Conservation (phyloP, 768 basidiomycete species). For the Auricularia heimuer region DNA sequence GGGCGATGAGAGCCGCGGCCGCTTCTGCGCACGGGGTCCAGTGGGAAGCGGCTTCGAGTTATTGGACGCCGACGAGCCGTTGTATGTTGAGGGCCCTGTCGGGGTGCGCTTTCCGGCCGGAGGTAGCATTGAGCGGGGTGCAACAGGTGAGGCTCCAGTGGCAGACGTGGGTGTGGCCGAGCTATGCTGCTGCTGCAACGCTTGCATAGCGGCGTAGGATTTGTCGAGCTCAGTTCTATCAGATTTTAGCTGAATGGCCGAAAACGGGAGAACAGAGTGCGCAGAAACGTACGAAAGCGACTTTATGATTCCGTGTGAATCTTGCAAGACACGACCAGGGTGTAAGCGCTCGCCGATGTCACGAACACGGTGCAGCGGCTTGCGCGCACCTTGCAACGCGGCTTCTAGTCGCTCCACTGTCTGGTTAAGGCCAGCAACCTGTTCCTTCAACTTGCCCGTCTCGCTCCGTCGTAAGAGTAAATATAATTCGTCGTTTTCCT, state of each 20-base stretch:
- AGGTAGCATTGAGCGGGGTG: neutral
- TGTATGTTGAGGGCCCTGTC: neutral
- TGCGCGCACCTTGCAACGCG: constrained; percentile 57
- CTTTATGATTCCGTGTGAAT: constrained; percentile 65
- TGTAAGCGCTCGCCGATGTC: neutral
- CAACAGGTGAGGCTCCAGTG: neutral
- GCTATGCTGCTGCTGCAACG: neutral
- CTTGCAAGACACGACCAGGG: constrained; percentile 26
- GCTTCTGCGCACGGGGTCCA: constrained; percentile 73
- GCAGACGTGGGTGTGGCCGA: neutral
- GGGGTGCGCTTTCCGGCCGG: neutral
- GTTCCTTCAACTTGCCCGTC: constrained; percentile 73
- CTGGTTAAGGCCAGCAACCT: constrained; percentile 58
- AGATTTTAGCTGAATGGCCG: constrained; percentile 11
- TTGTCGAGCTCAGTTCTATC: constrained; percentile 59
- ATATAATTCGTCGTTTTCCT: constrained; percentile 84
- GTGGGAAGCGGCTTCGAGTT: constrained; percentile 54
- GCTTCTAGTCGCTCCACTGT: constrained; percentile 61
- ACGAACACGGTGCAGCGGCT: neutral
- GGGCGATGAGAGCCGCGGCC: constrained; percentile 58
- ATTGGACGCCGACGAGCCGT: neutral
- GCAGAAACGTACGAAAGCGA: constrained; percentile 54
- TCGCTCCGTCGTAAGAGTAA: constrained; percentile 63
- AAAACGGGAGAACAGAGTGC: constrained; percentile 7
- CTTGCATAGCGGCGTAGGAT: neutral